Conservation (phyloP, 176 grass and related monocot species). For the Bromus sterilis region DNA sequence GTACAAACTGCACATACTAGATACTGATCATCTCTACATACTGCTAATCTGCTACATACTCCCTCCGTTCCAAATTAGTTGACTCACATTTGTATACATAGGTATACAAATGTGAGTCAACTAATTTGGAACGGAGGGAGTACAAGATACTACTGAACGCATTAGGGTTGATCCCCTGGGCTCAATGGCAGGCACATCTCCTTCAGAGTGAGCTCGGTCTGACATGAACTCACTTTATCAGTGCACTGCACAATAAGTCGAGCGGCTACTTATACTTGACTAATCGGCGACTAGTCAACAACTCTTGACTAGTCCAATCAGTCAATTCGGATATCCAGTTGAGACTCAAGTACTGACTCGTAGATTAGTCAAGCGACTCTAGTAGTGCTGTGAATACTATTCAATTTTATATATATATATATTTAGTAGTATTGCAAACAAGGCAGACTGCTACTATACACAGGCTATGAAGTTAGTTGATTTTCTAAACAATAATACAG, state of each 20-base stretch:
- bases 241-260: neutral
- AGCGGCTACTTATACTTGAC: neutral
- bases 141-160: neutral
- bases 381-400: neutral
- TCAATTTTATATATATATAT: neutral
- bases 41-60: neutral
- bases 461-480: neutral
- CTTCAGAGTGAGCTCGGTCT: neutral
- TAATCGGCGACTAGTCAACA: neutral
- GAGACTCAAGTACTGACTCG: neutral
- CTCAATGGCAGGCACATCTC: neutral
- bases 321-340: neutral
- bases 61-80: no score
- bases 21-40: neutral
- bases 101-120: no score
- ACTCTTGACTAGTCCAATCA: neutral
- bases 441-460: neutral
- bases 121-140: no score
- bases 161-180: neutral
- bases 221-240: neutral
- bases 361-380: neutral
- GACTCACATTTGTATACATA: no score
- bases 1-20: neutral
- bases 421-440: neutral
- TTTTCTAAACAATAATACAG: neutral